phyloP scores from a whole-genome alignment of 2,329 filamentous ascomycete genomes.

The Paecilomyces fulvus region DNA sequence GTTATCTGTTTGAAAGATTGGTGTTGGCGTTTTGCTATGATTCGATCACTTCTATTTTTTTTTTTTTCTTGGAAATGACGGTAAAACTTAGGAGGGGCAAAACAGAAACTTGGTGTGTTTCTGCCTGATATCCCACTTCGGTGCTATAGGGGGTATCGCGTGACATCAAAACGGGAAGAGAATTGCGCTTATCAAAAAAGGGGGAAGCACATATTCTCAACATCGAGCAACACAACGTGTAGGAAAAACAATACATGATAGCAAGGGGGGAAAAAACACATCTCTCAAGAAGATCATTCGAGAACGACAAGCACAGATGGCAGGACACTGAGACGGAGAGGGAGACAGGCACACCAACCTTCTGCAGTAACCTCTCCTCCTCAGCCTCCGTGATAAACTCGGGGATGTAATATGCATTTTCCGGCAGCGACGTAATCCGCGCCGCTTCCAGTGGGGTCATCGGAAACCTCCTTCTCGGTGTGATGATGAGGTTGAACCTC shows the following conservation, averaged over 20 bases:
- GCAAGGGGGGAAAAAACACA: no score
- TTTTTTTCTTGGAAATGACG: not conserved
- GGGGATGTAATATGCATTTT: constrained; percentile 69
- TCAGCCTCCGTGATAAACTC: constrained; percentile 73
- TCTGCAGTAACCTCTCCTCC: constrained; percentile 61
- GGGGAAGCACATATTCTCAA: not conserved
- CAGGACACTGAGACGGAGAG: not conserved
- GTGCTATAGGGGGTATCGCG: not conserved
- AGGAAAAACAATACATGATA: no score
- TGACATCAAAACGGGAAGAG: not conserved
- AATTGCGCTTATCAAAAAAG: not conserved
- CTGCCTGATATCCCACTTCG: not conserved
- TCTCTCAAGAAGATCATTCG: no score
- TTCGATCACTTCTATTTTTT: no score
- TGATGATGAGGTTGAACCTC: not conserved
- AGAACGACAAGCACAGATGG: not conserved
- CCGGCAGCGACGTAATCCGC: constrained; percentile 24
- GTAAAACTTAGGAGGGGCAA: not conserved
- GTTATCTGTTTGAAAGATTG: constrained; percentile 35
- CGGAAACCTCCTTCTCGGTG: constrained; percentile 2
- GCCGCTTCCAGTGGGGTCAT: constrained; percentile 17
- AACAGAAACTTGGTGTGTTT: not conserved
- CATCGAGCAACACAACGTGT: not conserved
- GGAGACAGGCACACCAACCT: constrained; percentile 42
- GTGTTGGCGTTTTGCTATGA: no score